Percentiles rank a stretch among this genome's conserved stretches.
phyloP scores from a whole-genome alignment of 1,139 yeast genomes.

The Eremothecium sinecaudum region DNA sequence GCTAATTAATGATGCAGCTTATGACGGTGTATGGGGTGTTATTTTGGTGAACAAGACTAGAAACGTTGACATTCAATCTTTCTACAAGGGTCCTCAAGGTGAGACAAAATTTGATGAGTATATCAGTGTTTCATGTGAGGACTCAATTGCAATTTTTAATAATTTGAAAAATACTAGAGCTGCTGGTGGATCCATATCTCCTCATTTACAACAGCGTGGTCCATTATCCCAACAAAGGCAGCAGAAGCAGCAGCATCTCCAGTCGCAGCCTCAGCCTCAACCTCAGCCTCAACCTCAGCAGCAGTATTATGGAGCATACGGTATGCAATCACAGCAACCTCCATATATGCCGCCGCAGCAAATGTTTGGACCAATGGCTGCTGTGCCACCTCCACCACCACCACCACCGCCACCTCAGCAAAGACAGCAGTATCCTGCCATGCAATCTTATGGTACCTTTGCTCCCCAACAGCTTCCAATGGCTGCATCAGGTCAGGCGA shows the following conservation, averaged over 20 bases:
- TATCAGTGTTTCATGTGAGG: slow-evolving; percentile 52
- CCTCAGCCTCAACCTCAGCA: slow-evolving; percentile 12
- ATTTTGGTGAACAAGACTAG: slow-evolving; percentile 51
- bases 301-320: slow-evolving; percentile 26
- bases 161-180: slow-evolving; percentile 31
- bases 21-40: slow-evolving; percentile 68
- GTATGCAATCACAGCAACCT: slow-evolving; percentile 12
- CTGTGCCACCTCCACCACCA: slow-evolving; percentile 18
- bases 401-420: slow-evolving; percentile 29
- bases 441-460: slow-evolving; percentile 12
- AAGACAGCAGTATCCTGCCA: slow-evolving; percentile 14
- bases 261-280: slow-evolving; percentile 18
- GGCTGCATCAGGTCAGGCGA: slow-evolving; percentile 16
- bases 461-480: slow-evolving; percentile 19
- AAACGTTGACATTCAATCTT: slow-evolving; percentile 61
- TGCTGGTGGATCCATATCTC: slow-evolving; percentile 18
- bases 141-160: slow-evolving; percentile 45
- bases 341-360: slow-evolving; percentile 16
- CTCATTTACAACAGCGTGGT: slow-evolving; percentile 4
- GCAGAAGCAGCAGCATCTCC: slow-evolving; percentile 12
- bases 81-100: slow-evolving; percentile 60
- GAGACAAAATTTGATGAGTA: slow-evolving; percentile 74
- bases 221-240: slow-evolving; percentile 9
- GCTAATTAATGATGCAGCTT: slow-evolving; percentile 67
- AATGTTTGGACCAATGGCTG: slow-evolving; percentile 15